Conservation (phyloP, 768 basidiomycete genomes). For the Tulasnella sp. region DNA sequence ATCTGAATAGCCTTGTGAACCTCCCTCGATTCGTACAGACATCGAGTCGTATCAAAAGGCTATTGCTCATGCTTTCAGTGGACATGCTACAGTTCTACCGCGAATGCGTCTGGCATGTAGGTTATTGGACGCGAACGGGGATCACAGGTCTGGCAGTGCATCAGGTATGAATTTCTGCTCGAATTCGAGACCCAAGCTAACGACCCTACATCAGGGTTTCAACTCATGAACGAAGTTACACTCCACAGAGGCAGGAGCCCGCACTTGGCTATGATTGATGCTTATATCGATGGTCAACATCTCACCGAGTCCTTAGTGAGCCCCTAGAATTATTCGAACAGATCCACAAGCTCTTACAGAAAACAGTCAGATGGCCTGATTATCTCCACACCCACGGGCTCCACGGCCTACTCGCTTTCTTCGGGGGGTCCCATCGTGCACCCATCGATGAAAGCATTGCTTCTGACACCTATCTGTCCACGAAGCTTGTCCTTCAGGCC, state of each 20-base stretch:
- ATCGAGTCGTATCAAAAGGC: constrained; percentile 80
- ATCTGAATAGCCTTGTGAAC: neutral
- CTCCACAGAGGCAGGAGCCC: constrained; percentile 86
- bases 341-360: neutral
- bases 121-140: constrained; percentile 52
- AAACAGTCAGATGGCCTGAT: constrained; percentile 83
- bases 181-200: too few species aligned
- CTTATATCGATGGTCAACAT: constrained; percentile 88
- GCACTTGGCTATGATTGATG: constrained; percentile 86
- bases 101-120: constrained; percentile 83
- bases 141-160: constrained; percentile 31
- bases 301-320: constrained; percentile 89
- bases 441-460: constrained; percentile 77
- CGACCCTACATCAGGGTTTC: constrained; percentile 53
- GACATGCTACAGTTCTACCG: constrained; percentile 71
- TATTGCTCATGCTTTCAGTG: constrained; percentile 64
- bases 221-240: constrained; percentile 95
- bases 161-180: neutral
- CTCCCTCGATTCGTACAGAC: constrained; percentile 40
- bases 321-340: constrained; percentile 18
- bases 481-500: constrained; percentile 86
- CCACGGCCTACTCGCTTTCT: constrained; percentile 91
- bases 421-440: constrained; percentile 95
- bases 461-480: constrained; percentile 93
- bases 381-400: constrained; percentile 91